phyloP scores from a whole-genome alignment of 495 filamentous ascomycete genomes.

The Penicillium silybi region DNA sequence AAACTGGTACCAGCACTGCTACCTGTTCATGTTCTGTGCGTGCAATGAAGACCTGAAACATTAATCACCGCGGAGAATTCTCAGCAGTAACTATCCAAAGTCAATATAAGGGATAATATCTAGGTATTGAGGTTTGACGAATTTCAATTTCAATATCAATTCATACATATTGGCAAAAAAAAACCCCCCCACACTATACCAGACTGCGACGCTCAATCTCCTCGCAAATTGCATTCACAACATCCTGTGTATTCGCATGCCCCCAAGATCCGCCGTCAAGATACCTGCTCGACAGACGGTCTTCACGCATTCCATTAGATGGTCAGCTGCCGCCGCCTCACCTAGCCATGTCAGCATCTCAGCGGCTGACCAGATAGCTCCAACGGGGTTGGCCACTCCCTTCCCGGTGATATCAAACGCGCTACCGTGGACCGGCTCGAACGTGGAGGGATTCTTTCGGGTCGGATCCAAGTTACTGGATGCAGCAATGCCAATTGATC shows the following conservation, averaged over 20 bases:
- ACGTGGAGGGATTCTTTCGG: conserved; percentile 51
- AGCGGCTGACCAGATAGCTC: conserved; percentile 58
- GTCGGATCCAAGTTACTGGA: conserved; percentile 57
- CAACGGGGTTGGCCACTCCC: conserved; percentile 61
- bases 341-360: conserved; percentile 64
- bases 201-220: no score
- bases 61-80: no score
- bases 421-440: conserved; percentile 60
- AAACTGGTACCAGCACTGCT: no score
- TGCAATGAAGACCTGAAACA: no score
- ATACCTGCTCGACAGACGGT: conserved; percentile 48
- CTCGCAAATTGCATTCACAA: conserved; percentile 51
- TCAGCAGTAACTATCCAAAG: no score
- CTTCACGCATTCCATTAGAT: conserved; percentile 52
- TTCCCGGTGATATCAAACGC: conserved; percentile 66
- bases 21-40: no score
- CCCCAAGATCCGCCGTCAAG: conserved; percentile 55
- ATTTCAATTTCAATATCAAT: no score
- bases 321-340: conserved; percentile 45
- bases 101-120: no score
- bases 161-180: no score
- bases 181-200: no score
- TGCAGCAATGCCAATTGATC: conserved; percentile 49
- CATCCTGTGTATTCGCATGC: conserved; percentile 46
- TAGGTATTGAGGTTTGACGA: no score